These are phyloP conservation scores for Globisporangium heterothallicum DNA, from an alignment of 352 stramenopile species.

Conservation along the genomic window DNA sequence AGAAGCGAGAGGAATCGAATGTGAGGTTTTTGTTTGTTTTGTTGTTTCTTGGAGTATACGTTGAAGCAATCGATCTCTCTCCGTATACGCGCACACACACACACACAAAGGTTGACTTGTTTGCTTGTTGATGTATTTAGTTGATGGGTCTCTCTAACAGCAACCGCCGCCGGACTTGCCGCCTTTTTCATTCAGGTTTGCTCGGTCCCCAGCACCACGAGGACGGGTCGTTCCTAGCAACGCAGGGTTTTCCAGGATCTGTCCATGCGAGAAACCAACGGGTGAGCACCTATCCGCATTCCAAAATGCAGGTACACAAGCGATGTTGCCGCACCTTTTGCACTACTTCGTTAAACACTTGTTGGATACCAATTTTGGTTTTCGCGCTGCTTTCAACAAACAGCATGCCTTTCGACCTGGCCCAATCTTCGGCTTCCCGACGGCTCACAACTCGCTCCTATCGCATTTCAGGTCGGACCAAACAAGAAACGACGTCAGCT, in stretches of 20 bases:
- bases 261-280: conserved; percentile 1
- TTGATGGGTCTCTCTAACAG: too few species aligned
- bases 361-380: conserved; percentile 92
- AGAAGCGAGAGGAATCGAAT: too few species aligned
- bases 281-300: not conserved
- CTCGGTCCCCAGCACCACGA: conserved; percentile 36
- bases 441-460: conserved; percentile 91
- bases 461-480: conserved; percentile 10
- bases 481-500: too few species aligned
- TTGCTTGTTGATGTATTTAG: not conserved
- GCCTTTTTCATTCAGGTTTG: conserved; percentile 35
- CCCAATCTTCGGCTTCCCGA: conserved; percentile 95
- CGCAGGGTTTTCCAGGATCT: conserved; percentile 89
- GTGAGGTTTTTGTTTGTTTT: too few species aligned
- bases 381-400: conserved; percentile 98
- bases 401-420: conserved; percentile 95
- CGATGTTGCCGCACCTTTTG: conserved; percentile 86
- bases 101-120: too few species aligned
- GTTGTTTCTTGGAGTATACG: too few species aligned
- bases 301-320: not conserved
- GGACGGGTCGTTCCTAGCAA: conserved; percentile 79
- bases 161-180: conserved; percentile 57
- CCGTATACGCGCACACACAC: too few species aligned
- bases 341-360: conserved; percentile 97
- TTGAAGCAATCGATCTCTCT: too few species aligned